These are phyloP conservation scores for Pleurotus salmoneostramineus DNA, from an alignment of 768 basidiomycete genomes.

Conservation along the genomic window DNA sequence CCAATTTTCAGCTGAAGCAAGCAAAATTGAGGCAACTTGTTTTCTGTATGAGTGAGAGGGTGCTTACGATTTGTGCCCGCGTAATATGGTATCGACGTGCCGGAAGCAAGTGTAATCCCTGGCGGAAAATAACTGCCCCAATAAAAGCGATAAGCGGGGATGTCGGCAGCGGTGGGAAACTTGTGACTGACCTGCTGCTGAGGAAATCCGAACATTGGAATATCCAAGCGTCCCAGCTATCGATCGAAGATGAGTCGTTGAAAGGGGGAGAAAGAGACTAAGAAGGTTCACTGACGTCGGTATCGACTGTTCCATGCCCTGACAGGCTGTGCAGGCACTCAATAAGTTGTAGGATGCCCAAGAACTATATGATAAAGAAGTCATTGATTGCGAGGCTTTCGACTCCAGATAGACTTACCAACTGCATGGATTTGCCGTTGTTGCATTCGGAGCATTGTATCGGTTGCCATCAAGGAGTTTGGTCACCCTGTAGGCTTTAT, in stretches of 20 bases:
- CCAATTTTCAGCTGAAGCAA: slow-evolving; percentile 5
- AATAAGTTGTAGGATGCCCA: slow-evolving; percentile 10
- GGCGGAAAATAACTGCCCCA: slow-evolving; percentile 5
- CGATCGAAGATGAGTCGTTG: background rate
- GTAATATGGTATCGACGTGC: slow-evolving; percentile 6
- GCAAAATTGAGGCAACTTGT: background rate
- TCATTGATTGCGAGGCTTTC: no score
- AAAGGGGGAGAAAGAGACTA: background rate
- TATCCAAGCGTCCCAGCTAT: slow-evolving; percentile 10
- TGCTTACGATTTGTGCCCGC: slow-evolving; percentile 9
- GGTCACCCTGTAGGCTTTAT: slow-evolving; percentile 5
- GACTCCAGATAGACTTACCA: background rate
- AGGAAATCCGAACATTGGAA: slow-evolving; percentile 1
- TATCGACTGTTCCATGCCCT: slow-evolving; percentile 1
- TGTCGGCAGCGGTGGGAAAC: background rate
- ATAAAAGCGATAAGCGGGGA: background rate
- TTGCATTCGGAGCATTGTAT: slow-evolving; percentile 8
- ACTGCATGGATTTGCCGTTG: slow-evolving; percentile 8
- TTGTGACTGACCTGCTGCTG: background rate
- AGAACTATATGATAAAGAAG: background rate
- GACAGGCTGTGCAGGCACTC: slow-evolving; percentile 10
- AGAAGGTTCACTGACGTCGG: background rate
- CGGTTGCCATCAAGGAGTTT: slow-evolving; percentile 2
- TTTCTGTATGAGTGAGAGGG: background rate
- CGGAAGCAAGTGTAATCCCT: slow-evolving; percentile 4